Conservation (phyloP, 345 rosid species). For the Populus alba region DNA sequence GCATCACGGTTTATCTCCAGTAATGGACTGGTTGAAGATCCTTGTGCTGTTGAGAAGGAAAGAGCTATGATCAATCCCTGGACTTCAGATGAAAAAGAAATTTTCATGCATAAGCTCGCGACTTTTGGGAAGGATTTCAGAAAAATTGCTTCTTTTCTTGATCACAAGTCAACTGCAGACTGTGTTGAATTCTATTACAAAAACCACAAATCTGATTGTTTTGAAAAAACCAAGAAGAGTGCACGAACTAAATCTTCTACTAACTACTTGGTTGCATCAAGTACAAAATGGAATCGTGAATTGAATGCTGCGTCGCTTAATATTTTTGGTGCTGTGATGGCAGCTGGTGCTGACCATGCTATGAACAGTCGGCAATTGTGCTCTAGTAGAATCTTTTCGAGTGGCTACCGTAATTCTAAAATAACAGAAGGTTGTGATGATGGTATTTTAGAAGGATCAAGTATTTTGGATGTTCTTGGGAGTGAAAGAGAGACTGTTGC, state of each 20-base stretch:
- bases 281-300: slow-evolving; percentile 68
- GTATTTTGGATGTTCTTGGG: slow-evolving; percentile 46
- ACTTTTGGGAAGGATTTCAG: slow-evolving; percentile 77
- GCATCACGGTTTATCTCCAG: slow-evolving; percentile 59
- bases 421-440: slow-evolving; percentile 34
- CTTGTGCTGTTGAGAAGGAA: slow-evolving; percentile 84
- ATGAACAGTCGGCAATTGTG: slow-evolving; percentile 33
- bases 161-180: slow-evolving; percentile 89
- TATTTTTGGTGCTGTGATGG: slow-evolving; percentile 67
- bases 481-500: slow-evolving; percentile 69
- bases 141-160: slow-evolving; percentile 79
- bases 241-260: slow-evolving; percentile 57
- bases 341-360: slow-evolving; percentile 58
- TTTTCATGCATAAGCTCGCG: slow-evolving; percentile 70
- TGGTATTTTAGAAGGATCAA: slow-evolving; percentile 45
- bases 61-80: slow-evolving; percentile 83
- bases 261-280: slow-evolving; percentile 60
- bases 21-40: slow-evolving; percentile 91
- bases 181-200: slow-evolving; percentile 96
- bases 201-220: slow-evolving; percentile 90
- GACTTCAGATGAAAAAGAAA: slow-evolving; percentile 74
- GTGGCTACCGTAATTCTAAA: slow-evolving; percentile 45
- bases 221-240: slow-evolving; percentile 77
- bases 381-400: slow-evolving; percentile 43
- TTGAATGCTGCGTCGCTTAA: slow-evolving; percentile 70